Evolutionary conservation across 2,329 filamentous ascomycete genomes (phyloP).

Genomic region (Botrytis hyacinthi): DNA sequence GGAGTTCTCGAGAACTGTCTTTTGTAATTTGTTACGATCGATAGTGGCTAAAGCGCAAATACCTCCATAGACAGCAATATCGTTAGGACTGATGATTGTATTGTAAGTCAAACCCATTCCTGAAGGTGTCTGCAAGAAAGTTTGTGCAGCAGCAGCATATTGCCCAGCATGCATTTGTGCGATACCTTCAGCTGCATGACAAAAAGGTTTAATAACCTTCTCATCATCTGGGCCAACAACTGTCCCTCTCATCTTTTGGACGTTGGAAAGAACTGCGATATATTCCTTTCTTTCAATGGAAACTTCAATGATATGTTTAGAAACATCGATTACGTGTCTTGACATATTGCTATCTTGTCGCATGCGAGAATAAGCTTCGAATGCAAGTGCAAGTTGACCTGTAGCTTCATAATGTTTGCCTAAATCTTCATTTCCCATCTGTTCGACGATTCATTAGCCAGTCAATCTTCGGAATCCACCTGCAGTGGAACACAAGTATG

Average conservation of each 20-base stretch:
- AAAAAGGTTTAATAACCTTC: constrained; percentile 48
- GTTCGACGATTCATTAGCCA: constrained; percentile 15
- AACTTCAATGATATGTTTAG: constrained; percentile 73
- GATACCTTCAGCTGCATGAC: constrained; percentile 59
- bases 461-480: neutral
- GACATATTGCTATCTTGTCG: constrained; percentile 82
- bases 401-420: constrained; percentile 78
- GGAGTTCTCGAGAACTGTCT: constrained; percentile 72
- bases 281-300: constrained; percentile 77
- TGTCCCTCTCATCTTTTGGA: constrained; percentile 63
- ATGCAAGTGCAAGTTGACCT: constrained; percentile 70
- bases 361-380: constrained; percentile 81
- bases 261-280: constrained; percentile 61
- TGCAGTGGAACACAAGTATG: neutral
- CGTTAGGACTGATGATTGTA: constrained; percentile 75
- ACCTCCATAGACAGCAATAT: constrained; percentile 88
- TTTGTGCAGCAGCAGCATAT: constrained; percentile 66
- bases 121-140: constrained; percentile 51
- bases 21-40: constrained; percentile 73
- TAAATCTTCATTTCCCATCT: constrained; percentile 95
- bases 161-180: constrained; percentile 54
- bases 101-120: constrained; percentile 58
- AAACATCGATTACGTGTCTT: constrained; percentile 80
- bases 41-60: constrained; percentile 88
- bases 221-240: constrained; percentile 46